Base-by-base conservation (phyloP, 192 early-diverging fungal species). In the Radiomyces spectabilis region DNA sequence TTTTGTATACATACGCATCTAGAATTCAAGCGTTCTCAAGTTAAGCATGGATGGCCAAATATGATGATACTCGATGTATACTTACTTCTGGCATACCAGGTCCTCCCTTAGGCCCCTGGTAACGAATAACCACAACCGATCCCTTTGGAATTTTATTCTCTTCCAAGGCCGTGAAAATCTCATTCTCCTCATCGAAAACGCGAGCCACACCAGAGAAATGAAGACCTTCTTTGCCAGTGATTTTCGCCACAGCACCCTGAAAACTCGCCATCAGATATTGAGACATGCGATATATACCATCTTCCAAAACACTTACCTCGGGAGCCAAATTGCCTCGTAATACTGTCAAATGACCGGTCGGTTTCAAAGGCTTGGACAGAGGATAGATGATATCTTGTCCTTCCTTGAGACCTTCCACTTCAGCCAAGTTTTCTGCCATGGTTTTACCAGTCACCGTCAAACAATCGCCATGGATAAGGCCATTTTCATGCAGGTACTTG, bases 211-310 rank as follows among this genome's bases (percentile, higher is more conserved):
- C 97, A 34, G 72, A 66, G 62, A 99, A 99, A 41, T 61, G 40
- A 9, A 97, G 78, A 18, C 97, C 97, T 79, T 99, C 93, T 75
- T 99, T 99, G 46, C 97, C 97, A 9, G 97, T 99, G 75, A 99
- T 99, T 78, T 99, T 99, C 45, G 97, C 97, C 33, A 99, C 97
- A n/a, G n/a, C n/a, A n/a, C n/a, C n/a, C n/a, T n/a, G n/a, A n/a
- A n/a, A n/a, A n/a, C n/a, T n/a, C n/a, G n/a, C n/a, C n/a, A n/a
- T n/a, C n/a, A n/a, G n/a, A n/a, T n/a, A n/a, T n/a, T n/a, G n/a
- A n/a, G n/a, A n/a, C n/a, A n/a, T n/a, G n/a, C n/a, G n/a, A n/a
- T n/a, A n/a, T n/a, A n/a, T n/a, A n/a, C n/a, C n/a, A n/a, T n/a
- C n/a, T n/a, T n/a, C n/a, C n/a, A n/a, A n/a, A n/a, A n/a, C n/a